Evolutionary conservation across 2,329 filamentous ascomycete genomes (phyloP), one percentile per base, ranked within the genome.

Genomic region (Fusarium drepaniforme): DNA sequence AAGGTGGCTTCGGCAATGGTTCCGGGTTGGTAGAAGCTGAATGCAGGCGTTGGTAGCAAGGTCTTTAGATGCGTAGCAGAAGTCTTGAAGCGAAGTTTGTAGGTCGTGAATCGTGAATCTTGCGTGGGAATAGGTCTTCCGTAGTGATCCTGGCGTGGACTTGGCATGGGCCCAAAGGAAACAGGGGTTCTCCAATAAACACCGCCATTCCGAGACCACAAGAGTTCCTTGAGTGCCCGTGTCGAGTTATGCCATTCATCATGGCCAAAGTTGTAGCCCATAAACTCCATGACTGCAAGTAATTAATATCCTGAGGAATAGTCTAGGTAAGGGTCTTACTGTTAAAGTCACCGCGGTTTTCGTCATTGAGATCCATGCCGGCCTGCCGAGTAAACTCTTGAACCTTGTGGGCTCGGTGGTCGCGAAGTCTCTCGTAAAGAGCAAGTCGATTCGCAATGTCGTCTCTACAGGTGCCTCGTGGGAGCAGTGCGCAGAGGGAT

Each of bases 371-470:
- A 71, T 92, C 88, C 66, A 80, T 77, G 0, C 90, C 90, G 0
- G 85, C 85, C 30, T 86, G 78, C 33, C 91, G 86, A 2, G 90
- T 90, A 68, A 85, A 88, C 15, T 89, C 84, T 75, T 93, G 91
- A 8, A 93, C 88, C 13, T 68, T 83, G 21, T 89, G 86, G 0
- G 90, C 90, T 37, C 92, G 86, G 28, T 88, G 86, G 46, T 89
- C 87, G 8, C 92, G 85, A 60, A 89, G 88, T 40, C 87, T 82
- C 68, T 93, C 84, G 75, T 93, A 93, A 0, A 93, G 82, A 64
- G 85, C 84, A 9, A 94, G 82, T 1, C 91, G 85, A 9, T 88
- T 87, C 0, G 87, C 82, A 0, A 93, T 82, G 0, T 90, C 88
- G 0, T 83, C 79, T 0, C 78, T 71, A 0, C 77, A 66, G 0